Conservation (phyloP, 2,329 filamentous ascomycete species). For the Aspergillus japonicus region DNA sequence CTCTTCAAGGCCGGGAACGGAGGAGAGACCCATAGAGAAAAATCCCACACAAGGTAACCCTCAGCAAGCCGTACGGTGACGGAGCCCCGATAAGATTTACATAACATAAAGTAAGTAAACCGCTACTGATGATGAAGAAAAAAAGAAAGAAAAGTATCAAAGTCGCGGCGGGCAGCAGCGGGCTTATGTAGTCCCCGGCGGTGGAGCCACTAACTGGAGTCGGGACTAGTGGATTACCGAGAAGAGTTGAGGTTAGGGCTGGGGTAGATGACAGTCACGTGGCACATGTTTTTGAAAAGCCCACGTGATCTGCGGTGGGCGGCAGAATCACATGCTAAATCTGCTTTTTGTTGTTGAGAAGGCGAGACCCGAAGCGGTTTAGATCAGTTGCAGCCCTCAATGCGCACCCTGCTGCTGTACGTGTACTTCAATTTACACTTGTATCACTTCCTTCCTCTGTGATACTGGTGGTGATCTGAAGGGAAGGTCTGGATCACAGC, state of each 20-base stretch:
- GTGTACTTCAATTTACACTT: too few relatives aligned
- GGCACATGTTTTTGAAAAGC: background rate
- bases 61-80: constrained; percentile 49
- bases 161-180: constrained; percentile 12
- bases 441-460: background rate
- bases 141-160: constrained; percentile 35
- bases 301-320: background rate
- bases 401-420: background rate
- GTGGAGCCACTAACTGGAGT: constrained; percentile 25
- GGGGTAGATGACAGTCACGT: constrained; percentile 6
- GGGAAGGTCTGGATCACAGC: too few relatives aligned
- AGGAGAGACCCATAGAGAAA: constrained; percentile 47
- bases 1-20: constrained; percentile 53
- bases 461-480: background rate
- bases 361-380: background rate
- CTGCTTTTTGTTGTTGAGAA: constrained; percentile 7
- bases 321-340: constrained; percentile 18
- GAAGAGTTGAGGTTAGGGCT: constrained; percentile 16
- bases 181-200: constrained; percentile 31
- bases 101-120: constrained; percentile 45
- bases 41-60: constrained; percentile 46
- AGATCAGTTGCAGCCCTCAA: constrained; percentile 2
- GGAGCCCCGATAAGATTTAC: constrained; percentile 50
- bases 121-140: constrained; percentile 52
- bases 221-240: constrained; percentile 18